These are phyloP conservation scores for Tillandsia fasciculata DNA, from an alignment of 176 grass and related monocot genomes.

Conservation along the genomic window DNA sequence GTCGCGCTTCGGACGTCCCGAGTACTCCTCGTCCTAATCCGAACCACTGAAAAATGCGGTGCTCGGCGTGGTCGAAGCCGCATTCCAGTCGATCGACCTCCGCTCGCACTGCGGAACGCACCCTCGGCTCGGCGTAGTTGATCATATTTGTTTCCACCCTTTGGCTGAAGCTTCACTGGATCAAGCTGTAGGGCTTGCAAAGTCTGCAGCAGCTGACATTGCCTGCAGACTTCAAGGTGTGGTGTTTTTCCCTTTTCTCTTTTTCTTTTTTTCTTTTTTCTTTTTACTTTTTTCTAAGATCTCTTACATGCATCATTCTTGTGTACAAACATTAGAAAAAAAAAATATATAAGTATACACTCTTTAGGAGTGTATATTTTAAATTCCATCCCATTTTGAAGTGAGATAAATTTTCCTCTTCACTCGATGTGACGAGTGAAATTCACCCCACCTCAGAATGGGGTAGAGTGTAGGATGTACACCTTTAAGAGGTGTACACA, in stretches of 20 bases:
- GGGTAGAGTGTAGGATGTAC: too few relatives aligned
- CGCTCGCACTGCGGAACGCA: constrained; percentile 45
- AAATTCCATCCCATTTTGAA: too few relatives aligned
- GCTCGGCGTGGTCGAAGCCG: constrained; percentile 41
- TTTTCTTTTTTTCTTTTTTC: too few relatives aligned
- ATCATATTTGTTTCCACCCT: constrained; percentile 74
- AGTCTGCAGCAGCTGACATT: constrained; percentile 33
- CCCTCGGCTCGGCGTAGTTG: constrained; percentile 66
- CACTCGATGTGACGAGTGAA: too few relatives aligned
- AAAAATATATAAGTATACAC: too few relatives aligned
- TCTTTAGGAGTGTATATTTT: too few relatives aligned
- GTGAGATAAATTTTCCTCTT: too few relatives aligned
- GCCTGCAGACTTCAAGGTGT: constrained; percentile 53
- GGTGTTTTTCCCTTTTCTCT: not conserved
- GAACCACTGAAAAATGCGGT: constrained; percentile 38
- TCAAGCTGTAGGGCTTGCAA: constrained; percentile 41
- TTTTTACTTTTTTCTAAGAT: too few relatives aligned
- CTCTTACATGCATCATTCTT: too few relatives aligned
- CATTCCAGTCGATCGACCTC: constrained; percentile 46
- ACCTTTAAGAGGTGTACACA: too few relatives aligned
- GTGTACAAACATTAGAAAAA: too few relatives aligned
- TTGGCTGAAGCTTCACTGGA: constrained; percentile 29
- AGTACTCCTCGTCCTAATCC: constrained; percentile 4
- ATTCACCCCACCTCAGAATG: too few relatives aligned
- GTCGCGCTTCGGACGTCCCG: constrained; percentile 25